Base-by-base conservation (phyloP, 345 rosid species). In the Arabidopsis thaliana region DNA sequence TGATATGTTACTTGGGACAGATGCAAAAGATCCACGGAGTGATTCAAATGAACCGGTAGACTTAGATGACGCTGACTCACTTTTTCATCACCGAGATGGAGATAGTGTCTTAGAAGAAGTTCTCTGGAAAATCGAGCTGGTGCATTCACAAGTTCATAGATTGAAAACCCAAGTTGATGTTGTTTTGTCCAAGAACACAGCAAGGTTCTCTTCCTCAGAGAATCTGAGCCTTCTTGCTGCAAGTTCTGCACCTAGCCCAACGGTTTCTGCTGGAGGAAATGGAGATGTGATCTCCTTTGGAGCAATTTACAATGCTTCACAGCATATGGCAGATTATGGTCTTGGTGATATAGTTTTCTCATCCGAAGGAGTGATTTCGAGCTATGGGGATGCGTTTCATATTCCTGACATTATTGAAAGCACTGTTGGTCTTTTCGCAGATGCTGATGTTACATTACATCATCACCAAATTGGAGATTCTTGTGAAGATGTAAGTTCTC, bases 391-490 rank as follows among this genome's bases (percentile, higher is more conserved):
- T 64, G 89, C 83, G 65, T 63, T 89, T 78, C 90, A 89, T 59
- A 90, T 89, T 12, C 98, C 99, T 23, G 98, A 95, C 61, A 88
- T 93, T 60, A 91, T 95, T 20, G 99, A 96, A 82, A 93, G 98
- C 78, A 96, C 93, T 16, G 93, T 83, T 1, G 96, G 97, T 69
- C 77, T 93, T 46, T 81, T 96, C 78, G 86, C 97, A 8, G 88
- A 85, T 64, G 89, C 93, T 11, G 91, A 91, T 67, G 95, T 91
- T 32, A 84, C 96, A 49, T 83, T 87, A 69, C 91, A 84, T 45
- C 87, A 80, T 77, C 82, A 88, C 37, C 85, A 87, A 59, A 77
- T 83, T 34, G 88, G 85, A 70, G 87, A 89, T 74, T 84, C 86
- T 3, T 79, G 85, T 40, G 97, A 90, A 85, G 79, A 87, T 81